Conservation (phyloP, 345 rosid species). For the Lepidium sativum region DNA sequence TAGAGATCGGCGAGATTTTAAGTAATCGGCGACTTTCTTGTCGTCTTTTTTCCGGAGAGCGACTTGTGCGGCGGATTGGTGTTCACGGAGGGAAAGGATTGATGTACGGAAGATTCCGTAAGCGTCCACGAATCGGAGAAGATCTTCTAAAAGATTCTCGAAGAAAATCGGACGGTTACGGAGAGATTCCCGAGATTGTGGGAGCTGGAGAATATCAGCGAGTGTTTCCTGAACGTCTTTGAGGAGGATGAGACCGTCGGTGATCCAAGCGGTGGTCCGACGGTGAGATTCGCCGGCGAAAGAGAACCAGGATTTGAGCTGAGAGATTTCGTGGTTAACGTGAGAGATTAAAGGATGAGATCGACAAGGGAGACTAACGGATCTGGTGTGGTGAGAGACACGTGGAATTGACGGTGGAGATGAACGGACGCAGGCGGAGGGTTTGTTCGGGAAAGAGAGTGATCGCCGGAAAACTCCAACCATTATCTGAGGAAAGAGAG, state of each 20-base stretch:
- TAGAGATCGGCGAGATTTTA: slow-evolving; percentile 22
- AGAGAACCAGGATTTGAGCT: slow-evolving; percentile 33
- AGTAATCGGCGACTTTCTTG: slow-evolving; percentile 1
- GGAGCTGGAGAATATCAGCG: slow-evolving; percentile 26
- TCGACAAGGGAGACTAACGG: slow-evolving; percentile 27
- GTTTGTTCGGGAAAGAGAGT: slow-evolving; percentile 30
- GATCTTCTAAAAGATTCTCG: slow-evolving; percentile 31
- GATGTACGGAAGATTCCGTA: slow-evolving; percentile 32
- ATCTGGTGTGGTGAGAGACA: slow-evolving; percentile 33
- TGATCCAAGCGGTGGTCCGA: slow-evolving; percentile 27
- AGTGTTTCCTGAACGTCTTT: slow-evolving; percentile 30
- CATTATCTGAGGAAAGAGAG: background rate
- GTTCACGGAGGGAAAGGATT: slow-evolving; percentile 22
- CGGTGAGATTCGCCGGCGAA: background rate
- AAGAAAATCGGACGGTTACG: slow-evolving; percentile 23
- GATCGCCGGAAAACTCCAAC: slow-evolving; percentile 38
- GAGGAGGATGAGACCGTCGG: slow-evolving; percentile 25
- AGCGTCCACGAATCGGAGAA: slow-evolving; percentile 30
- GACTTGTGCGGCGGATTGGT: slow-evolving; percentile 29
- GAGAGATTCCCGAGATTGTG: slow-evolving; percentile 29
- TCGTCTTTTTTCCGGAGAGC: slow-evolving; percentile 26
- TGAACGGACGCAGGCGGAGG: slow-evolving; percentile 14
- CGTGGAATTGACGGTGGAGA: slow-evolving; percentile 22
- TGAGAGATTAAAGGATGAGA: slow-evolving; percentile 30
- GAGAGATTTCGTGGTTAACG: slow-evolving; percentile 31